Conservation (phyloP, 2,329 filamentous ascomycete species). For the Trichoderma afroharzianum region DNA sequence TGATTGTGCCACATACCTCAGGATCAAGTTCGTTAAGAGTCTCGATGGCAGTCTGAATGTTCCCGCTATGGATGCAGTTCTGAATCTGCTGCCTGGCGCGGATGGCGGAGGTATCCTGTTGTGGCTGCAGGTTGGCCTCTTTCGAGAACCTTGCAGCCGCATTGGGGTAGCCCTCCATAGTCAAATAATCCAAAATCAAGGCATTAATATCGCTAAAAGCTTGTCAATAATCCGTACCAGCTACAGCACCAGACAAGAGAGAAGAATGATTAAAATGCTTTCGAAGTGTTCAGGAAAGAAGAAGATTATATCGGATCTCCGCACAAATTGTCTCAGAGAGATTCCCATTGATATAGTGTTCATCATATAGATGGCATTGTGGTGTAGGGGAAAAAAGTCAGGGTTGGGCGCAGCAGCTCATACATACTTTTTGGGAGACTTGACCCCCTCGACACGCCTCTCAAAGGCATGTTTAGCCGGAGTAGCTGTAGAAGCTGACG, state of each 20-base stretch:
- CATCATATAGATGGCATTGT: conserved; percentile 57
- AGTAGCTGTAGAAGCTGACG: conserved; percentile 69
- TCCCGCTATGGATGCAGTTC: conserved; percentile 77
- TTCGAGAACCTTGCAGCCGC: conserved; percentile 90
- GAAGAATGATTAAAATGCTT: background rate
- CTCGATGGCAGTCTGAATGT: conserved; percentile 81
- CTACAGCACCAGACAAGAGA: conserved; percentile 2
- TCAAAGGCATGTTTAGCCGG: conserved; percentile 73
- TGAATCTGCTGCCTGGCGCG: conserved; percentile 77
- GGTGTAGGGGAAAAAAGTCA: background rate
- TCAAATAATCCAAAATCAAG: conserved; percentile 93
- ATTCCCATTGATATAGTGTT: conserved; percentile 98
- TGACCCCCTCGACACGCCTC: conserved; percentile 75
- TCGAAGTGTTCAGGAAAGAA: conserved; percentile 53
- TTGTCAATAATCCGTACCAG: conserved; percentile 27
- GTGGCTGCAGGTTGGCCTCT: conserved; percentile 81
- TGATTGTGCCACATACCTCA: conserved; percentile 61
- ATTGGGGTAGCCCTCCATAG: conserved; percentile 89
- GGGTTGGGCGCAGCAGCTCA: background rate
- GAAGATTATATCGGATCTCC: conserved; percentile 67
- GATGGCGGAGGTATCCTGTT: conserved; percentile 70
- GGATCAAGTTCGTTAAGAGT: conserved; percentile 86
- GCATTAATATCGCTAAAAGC: conserved; percentile 81
- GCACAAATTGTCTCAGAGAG: conserved; percentile 94
- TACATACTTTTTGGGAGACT: conserved; percentile 82